Conservation (phyloP, 1,284 basidiomycete genomes). For the Tylopilus sp. region DNA sequence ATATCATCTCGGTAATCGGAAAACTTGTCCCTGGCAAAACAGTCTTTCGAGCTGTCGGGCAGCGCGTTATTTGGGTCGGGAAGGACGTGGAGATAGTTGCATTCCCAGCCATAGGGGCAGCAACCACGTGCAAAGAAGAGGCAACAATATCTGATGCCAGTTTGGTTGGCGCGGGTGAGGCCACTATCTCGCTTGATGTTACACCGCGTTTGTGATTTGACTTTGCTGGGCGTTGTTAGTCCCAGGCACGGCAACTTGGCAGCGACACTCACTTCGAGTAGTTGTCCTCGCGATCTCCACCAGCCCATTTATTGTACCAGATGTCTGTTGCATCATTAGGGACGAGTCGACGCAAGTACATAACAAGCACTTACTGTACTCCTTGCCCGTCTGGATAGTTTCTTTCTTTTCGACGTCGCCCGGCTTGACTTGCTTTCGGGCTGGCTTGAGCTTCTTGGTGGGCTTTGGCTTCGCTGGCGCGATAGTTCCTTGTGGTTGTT, state of each 20-base stretch:
- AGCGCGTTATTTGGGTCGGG: conserved; percentile 69
- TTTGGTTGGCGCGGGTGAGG: conserved; percentile 89
- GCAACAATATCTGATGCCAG: conserved; percentile 89
- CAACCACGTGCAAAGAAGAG: conserved; percentile 95
- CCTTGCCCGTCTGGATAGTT: conserved; percentile 87
- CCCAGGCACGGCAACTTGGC: background rate
- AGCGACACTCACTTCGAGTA: conserved; percentile 73
- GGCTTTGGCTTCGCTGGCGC: conserved; percentile 18
- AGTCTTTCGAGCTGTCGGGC: conserved; percentile 92
- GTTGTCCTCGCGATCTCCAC: conserved; percentile 90
- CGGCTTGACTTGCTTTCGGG: conserved; percentile 84
- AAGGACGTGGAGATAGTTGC: conserved; percentile 89
- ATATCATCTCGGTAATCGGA: conserved; percentile 98
- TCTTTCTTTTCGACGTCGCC: conserved; percentile 89
- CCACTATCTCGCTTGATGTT: conserved; percentile 87
- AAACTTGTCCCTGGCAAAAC: conserved; percentile 97
- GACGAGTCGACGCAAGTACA: background rate
- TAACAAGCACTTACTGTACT: conserved; percentile 69
- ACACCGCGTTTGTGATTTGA: conserved; percentile 88
- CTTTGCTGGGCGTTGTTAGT: conserved; percentile 61
- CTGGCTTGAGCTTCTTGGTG: conserved; percentile 70
- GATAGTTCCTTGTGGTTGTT: conserved; percentile 11
- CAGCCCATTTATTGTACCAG: conserved; percentile 99
- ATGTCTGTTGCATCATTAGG: conserved; percentile 62
- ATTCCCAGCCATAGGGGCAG: conserved; percentile 97